Base-by-base conservation (phyloP, 805 yeast species). In the Wickerhamiella australiensis region DNA sequence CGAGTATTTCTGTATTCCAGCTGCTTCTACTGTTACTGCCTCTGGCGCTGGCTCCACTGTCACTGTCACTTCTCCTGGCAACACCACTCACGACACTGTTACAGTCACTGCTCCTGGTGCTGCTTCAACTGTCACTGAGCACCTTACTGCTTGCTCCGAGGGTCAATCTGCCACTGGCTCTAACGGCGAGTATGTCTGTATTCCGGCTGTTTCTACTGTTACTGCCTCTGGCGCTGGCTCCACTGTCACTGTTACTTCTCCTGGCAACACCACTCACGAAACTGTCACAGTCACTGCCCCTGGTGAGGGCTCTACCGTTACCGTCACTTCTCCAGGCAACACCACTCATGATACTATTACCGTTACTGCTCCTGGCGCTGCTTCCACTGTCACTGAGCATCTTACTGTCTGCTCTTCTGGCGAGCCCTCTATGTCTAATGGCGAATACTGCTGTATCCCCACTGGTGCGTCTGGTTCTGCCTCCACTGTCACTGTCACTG, bases 271-370 rank as follows among this genome's bases (percentile, higher is more conserved):
- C 9, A 18, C 44, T 21, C 18, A 18, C 11, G 43, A 36, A 5
- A 51, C 60, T 23, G 51, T 53, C 35, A 54, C 54, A 26, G 52
- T 45, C 12, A 41, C 51, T 26, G 25, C 41, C 5, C 45, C 54
- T 35, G 49, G 49, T 35, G 37, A 33, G 18, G 49, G 50, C 20
- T n/a, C 46, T 6, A 31, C 55, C 13, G 42, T 49, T 22, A 56
- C 59, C 15, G 53, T 53, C 9, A 57, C 59, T n/a, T 47, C 46
- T n/a, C 42, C 27, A 2, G 35, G 42, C 41, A 29, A 13, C 25
- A 29, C 42, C 12, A 11, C 48, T 13, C 21, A 47, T 12, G 33
- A 43, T 15, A 57, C 59, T 18, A 53, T 29, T 13, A 47, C 50
- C 4, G 50, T 46, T 2, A 53, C 50, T 22, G 43, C 11, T 13